phyloP scores from a whole-genome alignment of 495 filamentous ascomycete species.

The Cenococcum geophilum region DNA sequence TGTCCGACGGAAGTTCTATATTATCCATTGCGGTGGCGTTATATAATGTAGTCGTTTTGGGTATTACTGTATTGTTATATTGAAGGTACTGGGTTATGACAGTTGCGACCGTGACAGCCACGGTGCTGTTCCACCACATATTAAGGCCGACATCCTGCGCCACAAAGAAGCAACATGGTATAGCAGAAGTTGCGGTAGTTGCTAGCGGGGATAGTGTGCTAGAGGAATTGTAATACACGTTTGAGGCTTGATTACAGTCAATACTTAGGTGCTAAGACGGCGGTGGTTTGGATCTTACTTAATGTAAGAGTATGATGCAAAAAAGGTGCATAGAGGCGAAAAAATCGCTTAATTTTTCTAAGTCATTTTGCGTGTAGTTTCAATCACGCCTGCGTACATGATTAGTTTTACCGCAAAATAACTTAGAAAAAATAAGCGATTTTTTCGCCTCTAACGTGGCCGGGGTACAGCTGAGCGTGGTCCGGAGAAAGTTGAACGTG shows the following conservation, averaged over 20 bases:
- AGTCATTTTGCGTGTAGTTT: no score
- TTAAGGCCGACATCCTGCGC: constrained; percentile 8
- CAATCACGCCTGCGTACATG: no score
- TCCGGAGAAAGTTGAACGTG: no score
- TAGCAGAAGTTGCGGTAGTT: not conserved
- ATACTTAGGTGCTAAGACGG: no score
- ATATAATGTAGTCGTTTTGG: constrained; percentile 7
- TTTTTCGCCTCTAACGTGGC: no score
- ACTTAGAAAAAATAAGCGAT: no score
- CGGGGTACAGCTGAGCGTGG: no score
- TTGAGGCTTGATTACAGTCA: not conserved
- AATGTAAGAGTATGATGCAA: no score
- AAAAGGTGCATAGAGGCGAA: no score
- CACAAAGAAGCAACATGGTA: constrained; percentile 1
- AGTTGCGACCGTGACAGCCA: constrained; percentile 5
- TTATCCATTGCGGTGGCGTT: not conserved
- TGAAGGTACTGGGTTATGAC: constrained; percentile 8
- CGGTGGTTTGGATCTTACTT: no score
- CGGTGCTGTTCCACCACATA: constrained; percentile 9
- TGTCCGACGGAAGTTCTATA: not conserved
- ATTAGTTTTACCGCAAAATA: no score
- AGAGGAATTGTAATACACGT: not conserved
- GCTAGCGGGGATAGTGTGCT: not conserved
- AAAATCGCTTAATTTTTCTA: no score
- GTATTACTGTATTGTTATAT: constrained; percentile 10